Evolutionary conservation across 805 yeast genomes (phyloP).

Genomic region (Kluyveromyces siamensis): DNA sequence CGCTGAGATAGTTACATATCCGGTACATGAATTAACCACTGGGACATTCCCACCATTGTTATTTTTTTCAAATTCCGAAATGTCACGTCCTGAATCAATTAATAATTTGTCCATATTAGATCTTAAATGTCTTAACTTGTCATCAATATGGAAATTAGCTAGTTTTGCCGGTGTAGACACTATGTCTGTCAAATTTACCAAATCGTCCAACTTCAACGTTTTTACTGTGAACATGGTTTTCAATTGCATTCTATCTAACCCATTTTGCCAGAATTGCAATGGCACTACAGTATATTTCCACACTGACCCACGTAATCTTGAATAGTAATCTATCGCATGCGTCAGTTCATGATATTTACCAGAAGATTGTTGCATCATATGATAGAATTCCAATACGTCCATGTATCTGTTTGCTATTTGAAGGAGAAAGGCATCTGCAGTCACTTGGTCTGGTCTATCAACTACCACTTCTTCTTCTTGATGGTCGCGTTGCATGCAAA

Average conservation of each 20-base stretch:
- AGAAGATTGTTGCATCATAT: not conserved
- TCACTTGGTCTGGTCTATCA: not conserved
- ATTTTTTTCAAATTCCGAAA: not conserved
- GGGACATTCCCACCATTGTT: not conserved
- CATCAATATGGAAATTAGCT: not conserved
- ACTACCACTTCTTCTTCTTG: not conserved
- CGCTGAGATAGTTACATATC: not conserved
- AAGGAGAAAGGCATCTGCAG: not conserved
- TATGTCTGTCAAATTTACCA: not conserved
- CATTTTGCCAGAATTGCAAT: slow-evolving; percentile 1
- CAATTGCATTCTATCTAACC: not conserved
- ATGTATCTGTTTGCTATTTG: not conserved
- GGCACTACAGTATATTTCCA: slow-evolving; percentile 3
- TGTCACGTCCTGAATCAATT: not conserved
- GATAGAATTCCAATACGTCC: not conserved
- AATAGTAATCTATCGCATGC: not conserved
- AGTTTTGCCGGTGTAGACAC: not conserved
- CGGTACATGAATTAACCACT: not conserved
- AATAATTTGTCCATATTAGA: not conserved
- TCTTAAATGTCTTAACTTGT: not conserved
- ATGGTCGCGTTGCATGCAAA: not conserved
- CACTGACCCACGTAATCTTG: not conserved
- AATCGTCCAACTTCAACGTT: not conserved
- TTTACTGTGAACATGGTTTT: slow-evolving; percentile 2
- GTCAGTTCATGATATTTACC: not conserved